Conservation (phyloP, 2,329 filamentous ascomycete species). For the Herpotrichia juniperi region DNA sequence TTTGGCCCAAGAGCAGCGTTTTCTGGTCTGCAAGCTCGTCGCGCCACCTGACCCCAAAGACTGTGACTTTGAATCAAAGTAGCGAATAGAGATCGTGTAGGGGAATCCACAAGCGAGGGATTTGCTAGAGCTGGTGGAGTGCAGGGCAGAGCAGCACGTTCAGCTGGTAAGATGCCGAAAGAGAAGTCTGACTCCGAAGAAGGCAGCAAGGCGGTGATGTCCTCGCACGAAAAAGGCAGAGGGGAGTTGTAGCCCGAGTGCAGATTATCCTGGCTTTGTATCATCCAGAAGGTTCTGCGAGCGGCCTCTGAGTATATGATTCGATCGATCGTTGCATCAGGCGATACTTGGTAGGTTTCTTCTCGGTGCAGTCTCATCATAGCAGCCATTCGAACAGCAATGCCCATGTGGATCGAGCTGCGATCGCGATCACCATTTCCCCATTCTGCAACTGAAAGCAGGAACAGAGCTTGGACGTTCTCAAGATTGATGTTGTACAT, state of each 20-base stretch:
- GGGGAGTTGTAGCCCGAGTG: conserved; percentile 3
- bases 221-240: neutral
- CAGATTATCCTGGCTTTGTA: conserved; percentile 2
- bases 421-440: conserved; percentile 1
- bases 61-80: conserved; percentile 2
- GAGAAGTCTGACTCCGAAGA: conserved; percentile 1
- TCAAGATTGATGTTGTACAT: conserved; percentile 3
- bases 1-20: neutral
- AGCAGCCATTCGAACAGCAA: conserved; percentile 1
- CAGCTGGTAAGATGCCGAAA: conserved; percentile 1
- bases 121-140: conserved; percentile 1
- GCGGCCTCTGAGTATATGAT: conserved; percentile 1
- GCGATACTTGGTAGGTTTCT: neutral
- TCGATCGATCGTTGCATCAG: conserved; percentile 1
- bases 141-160: conserved; percentile 1
- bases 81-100: neutral
- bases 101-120: conserved; percentile 1
- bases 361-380: conserved; percentile 3
- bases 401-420: conserved; percentile 4
- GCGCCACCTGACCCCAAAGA: conserved; percentile 1
- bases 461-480: conserved; percentile 1
- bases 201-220: conserved; percentile 2
- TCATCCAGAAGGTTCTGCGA: conserved; percentile 2
- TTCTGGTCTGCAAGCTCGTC: neutral
- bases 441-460: conserved; percentile 3